Evolutionary conservation across 2,329 filamentous ascomycete genomes (phyloP).

Genomic region (Nemania sp.): DNA sequence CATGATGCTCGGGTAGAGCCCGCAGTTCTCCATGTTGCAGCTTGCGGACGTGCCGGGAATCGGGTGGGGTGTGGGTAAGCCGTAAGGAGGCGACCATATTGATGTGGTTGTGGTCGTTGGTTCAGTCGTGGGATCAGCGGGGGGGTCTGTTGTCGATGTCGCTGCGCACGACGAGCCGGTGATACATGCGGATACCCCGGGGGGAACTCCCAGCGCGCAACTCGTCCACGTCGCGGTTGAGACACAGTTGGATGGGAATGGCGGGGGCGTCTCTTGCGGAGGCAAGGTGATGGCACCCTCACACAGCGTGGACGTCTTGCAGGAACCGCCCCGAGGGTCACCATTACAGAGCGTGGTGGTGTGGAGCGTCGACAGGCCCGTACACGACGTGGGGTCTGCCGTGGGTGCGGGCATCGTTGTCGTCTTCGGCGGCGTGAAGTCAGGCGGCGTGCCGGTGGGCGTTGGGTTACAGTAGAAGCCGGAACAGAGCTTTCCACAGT

Average conservation of each 20-base stretch:
- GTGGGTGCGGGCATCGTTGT: conserved; percentile 2
- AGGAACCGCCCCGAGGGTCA: conserved; percentile 4
- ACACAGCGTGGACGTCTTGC: conserved; percentile 1
- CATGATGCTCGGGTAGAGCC: conserved; percentile 3
- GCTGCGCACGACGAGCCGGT: conserved; percentile 1
- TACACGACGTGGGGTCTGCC: conserved; percentile 2
- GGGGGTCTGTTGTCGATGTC: conserved; percentile 1
- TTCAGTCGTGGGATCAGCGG: neutral
- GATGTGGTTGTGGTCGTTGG: neutral
- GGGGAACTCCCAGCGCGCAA: neutral
- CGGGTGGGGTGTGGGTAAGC: neutral
- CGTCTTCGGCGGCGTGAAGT: conserved; percentile 7
- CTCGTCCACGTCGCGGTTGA: conserved; percentile 2
- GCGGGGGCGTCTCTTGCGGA: neutral
- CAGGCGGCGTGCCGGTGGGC: conserved; percentile 13
- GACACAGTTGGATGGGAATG: neutral
- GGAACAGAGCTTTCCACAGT: conserved; percentile 13
- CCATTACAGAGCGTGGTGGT: conserved; percentile 5
- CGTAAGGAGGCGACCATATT: neutral
- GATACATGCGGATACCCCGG: neutral
- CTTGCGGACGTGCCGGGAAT: neutral
- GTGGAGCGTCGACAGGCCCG: neutral
- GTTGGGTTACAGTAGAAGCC: conserved; percentile 14
- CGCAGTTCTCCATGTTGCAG: neutral
- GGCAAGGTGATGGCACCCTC: neutral